Conservation (phyloP, 2,329 filamentous ascomycete genomes). For the Pseudohalonectria lignicola region DNA sequence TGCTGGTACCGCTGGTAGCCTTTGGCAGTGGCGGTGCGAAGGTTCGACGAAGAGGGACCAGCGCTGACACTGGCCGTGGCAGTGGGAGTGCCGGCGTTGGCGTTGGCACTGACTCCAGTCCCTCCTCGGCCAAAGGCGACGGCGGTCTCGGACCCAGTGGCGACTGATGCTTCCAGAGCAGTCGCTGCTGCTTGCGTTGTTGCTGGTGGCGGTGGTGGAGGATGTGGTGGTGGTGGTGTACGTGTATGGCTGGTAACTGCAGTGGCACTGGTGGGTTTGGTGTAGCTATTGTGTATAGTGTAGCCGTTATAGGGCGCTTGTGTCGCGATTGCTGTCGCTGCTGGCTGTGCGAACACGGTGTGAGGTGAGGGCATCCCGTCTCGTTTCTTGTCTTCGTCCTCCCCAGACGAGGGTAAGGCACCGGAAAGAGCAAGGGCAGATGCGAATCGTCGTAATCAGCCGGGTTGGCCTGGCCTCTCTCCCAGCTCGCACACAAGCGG, state of each 20-base stretch:
- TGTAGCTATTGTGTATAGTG: not conserved
- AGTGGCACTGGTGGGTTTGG: not conserved
- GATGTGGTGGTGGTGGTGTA: not conserved
- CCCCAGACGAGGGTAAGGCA: not conserved
- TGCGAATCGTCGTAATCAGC: not conserved
- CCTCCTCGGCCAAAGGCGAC: not conserved
- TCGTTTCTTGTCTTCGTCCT: not conserved
- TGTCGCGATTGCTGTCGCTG: not conserved
- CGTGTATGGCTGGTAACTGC: not conserved
- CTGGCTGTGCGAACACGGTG: constrained; percentile 1
- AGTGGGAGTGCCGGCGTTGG: constrained; percentile 2
- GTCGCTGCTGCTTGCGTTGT: not conserved
- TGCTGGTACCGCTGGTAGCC: too few species aligned
- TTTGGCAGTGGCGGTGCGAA: not conserved
- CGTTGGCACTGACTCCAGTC: constrained; percentile 3
- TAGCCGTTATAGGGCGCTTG: too few species aligned
- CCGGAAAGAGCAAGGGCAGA: not conserved
- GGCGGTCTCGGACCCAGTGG: not conserved
- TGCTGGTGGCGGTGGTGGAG: not conserved
- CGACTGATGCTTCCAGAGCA: not conserved
- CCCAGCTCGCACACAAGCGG: not conserved
- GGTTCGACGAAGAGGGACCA: not conserved
- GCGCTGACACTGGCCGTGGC: constrained; percentile 2
- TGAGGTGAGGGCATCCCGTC: constrained; percentile 3
- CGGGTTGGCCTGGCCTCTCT: not conserved